These are phyloP conservation scores for Aspergillus ustus DNA, from an alignment of 2,329 filamentous ascomycete species.

Conservation along the genomic window DNA sequence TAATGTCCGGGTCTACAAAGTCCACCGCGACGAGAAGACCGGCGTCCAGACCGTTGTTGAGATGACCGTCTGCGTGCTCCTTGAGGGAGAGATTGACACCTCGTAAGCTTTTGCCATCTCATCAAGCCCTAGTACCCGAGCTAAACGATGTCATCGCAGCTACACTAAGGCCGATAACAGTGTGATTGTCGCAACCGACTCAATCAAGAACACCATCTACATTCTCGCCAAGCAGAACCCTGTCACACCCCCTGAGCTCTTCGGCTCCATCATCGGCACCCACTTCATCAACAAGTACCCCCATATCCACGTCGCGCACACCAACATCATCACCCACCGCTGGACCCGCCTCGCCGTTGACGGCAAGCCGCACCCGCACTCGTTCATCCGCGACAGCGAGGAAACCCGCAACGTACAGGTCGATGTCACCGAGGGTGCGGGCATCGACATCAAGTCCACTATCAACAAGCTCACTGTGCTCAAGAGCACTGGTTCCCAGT, in stretches of 20 bases:
- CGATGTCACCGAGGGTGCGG: conserved; percentile 66
- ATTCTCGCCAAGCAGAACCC: conserved; percentile 93
- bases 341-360: conserved; percentile 90
- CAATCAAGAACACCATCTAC: conserved; percentile 97
- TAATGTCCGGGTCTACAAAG: conserved; percentile 98
- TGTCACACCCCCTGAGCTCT: conserved; percentile 90
- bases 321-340: conserved; percentile 81
- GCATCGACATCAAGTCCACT: conserved; percentile 75
- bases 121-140: neutral
- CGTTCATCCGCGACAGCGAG: conserved; percentile 85
- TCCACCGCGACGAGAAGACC: conserved; percentile 76
- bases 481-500: conserved; percentile 95
- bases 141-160: conserved; percentile 50
- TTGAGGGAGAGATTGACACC: conserved; percentile 88
- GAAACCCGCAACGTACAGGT: conserved; percentile 86
- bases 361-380: conserved; percentile 91
- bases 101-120: conserved; percentile 60
- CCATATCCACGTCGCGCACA: conserved; percentile 84
- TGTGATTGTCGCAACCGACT: conserved; percentile 93
- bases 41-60: conserved; percentile 86
- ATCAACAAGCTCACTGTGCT: conserved; percentile 85
- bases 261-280: conserved; percentile 78
- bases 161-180: conserved; percentile 95
- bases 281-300: conserved; percentile 89
- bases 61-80: conserved; percentile 90